Conservation (phyloP, 257 asterid species). For the Vinca minor region DNA sequence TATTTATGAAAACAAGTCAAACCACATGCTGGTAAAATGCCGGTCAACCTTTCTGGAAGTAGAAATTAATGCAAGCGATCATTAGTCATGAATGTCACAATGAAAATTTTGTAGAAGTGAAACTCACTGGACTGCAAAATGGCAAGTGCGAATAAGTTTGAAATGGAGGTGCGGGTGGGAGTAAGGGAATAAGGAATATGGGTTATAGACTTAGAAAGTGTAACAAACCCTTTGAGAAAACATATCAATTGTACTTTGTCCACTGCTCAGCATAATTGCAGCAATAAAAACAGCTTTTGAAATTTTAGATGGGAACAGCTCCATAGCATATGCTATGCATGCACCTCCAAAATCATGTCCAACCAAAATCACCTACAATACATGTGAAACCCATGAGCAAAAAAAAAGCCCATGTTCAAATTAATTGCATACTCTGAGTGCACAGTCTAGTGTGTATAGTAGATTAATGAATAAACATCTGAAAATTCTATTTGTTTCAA, state of each 20-base stretch:
- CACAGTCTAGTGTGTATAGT: too few relatives aligned
- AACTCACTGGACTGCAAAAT: background rate
- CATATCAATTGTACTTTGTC: constrained; percentile 83
- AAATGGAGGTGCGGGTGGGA: background rate
- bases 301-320: constrained; percentile 56
- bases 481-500: background rate
- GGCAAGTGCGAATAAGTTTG: background rate
- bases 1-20: background rate
- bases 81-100: background rate
- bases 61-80: background rate
- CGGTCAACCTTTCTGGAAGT: background rate
- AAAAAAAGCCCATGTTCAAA: background rate
- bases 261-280: constrained; percentile 84
- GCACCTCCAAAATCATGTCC: constrained; percentile 99
- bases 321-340: constrained; percentile 86
- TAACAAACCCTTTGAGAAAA: constrained; percentile 66
- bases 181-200: background rate
- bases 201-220: background rate
- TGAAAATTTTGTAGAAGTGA: background rate
- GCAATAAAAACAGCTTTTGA: constrained; percentile 83
- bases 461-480: background rate
- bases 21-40: background rate
- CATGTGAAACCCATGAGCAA: background rate
- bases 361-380: constrained; percentile 76
- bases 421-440: too few relatives aligned